Evolutionary conservation across 805 yeast species (phyloP).

Genomic region (Barnettozyma populi): DNA sequence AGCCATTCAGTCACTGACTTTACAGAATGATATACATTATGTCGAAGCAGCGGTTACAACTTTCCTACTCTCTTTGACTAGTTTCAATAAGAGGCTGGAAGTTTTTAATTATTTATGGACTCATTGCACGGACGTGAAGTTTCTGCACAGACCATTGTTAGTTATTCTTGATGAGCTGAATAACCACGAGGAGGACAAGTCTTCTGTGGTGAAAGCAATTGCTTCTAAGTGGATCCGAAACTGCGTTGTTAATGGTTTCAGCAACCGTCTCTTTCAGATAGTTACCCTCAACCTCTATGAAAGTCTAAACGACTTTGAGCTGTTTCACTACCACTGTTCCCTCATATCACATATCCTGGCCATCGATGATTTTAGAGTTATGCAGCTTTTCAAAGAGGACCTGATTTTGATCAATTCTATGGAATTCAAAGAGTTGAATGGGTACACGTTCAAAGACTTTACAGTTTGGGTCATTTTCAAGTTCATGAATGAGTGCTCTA

Average conservation of each 20-base stretch:
- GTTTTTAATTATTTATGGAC: constrained; percentile 71
- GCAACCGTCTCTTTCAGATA: constrained; percentile 55
- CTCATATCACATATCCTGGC: constrained; percentile 47
- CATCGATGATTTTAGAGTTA: constrained; percentile 37
- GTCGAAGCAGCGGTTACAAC: constrained; percentile 71
- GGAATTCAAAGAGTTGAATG: constrained; percentile 38
- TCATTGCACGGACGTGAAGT: constrained; percentile 50
- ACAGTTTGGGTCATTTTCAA: constrained; percentile 40
- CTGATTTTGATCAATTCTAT: constrained; percentile 49
- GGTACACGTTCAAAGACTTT: constrained; percentile 58
- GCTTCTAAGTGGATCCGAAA: constrained; percentile 46
- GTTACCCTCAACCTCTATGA: constrained; percentile 49
- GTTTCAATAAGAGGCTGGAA: constrained; percentile 37
- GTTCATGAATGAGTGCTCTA: constrained; percentile 32
- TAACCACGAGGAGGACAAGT: constrained; percentile 27
- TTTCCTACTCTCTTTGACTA: constrained; percentile 39
- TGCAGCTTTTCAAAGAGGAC: constrained; percentile 50
- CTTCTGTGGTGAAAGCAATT: constrained; percentile 28
- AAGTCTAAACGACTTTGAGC: constrained; percentile 53
- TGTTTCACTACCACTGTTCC: constrained; percentile 57
- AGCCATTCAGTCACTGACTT: constrained; percentile 55
- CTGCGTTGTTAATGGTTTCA: constrained; percentile 44
- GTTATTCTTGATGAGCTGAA: constrained; percentile 60
- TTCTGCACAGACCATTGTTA: constrained; percentile 57
- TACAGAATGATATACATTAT: constrained; percentile 44